A percentile compares a stretch with the other conserved stretches of the same genome.
Conservation (phyloP, 768 basidiomycete genomes). For the Piloderma croceum region DNA sequence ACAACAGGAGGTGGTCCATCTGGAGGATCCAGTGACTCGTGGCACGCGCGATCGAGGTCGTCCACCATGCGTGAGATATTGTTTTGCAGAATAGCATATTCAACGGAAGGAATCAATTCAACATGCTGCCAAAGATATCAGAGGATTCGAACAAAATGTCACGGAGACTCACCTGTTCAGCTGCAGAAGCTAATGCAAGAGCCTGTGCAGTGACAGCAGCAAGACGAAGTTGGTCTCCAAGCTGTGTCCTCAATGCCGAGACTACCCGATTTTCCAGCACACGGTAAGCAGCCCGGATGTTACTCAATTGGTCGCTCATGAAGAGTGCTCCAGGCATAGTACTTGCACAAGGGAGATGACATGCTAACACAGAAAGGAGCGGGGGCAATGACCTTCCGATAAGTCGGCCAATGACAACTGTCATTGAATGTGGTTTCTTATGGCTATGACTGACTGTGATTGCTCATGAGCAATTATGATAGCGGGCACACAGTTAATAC, state of each 20-base stretch:
- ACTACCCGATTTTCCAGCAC: slow-evolving; percentile 10
- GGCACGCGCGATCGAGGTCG: slow-evolving; percentile 8
- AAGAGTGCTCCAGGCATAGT: not conserved
- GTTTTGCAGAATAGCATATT: slow-evolving; percentile 11
- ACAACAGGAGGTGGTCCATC: slow-evolving; percentile 2
- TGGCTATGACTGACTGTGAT: too few species aligned
- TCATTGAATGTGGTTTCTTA: too few species aligned
- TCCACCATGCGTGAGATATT: slow-evolving; percentile 12
- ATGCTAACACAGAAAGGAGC: too few species aligned
- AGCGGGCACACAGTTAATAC: too few species aligned
- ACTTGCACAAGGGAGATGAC: too few species aligned
- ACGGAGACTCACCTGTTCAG: slow-evolving; percentile 2
- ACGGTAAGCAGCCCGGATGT: slow-evolving; percentile 15
- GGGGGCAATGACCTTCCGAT: too few species aligned
- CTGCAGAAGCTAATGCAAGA: not conserved
- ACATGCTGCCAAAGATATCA: not conserved
- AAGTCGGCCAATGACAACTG: too few species aligned
- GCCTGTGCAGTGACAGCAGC: not conserved
- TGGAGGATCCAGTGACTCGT: slow-evolving; percentile 11
- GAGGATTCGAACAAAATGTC: not conserved
- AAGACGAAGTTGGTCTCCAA: slow-evolving; percentile 8
- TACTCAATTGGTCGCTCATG: slow-evolving; percentile 8
- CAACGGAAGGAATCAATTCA: slow-evolving; percentile 1
- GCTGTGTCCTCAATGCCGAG: slow-evolving; percentile 9
- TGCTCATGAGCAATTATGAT: too few species aligned